phyloP scores from a whole-genome alignment of 2,329 filamentous ascomycete species.

The Thelonectria rubi region DNA sequence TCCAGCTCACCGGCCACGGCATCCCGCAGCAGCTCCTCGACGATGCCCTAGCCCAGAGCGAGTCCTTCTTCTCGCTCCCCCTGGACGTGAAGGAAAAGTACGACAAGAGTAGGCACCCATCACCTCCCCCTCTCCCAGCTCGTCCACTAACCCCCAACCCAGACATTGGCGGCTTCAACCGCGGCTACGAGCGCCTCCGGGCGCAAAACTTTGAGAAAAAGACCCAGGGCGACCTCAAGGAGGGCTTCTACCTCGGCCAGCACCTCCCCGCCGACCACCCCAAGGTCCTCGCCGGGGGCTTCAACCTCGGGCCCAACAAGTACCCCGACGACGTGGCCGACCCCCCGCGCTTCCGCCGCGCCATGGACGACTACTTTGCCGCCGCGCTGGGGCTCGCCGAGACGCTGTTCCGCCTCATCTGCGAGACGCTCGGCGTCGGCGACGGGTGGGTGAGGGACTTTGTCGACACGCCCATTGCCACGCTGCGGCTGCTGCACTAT shows the following conservation, averaged over 20 bases:
- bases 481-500: slow-evolving; percentile 23
- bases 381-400: slow-evolving; percentile 5
- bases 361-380: slow-evolving; percentile 8
- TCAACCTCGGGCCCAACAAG: slow-evolving; percentile 24
- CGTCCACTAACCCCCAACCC: background rate
- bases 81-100: slow-evolving; percentile 18
- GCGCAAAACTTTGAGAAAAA: slow-evolving; percentile 27
- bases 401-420: slow-evolving; percentile 11
- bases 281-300: slow-evolving; percentile 11
- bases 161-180: slow-evolving; percentile 12
- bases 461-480: slow-evolving; percentile 22
- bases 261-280: slow-evolving; percentile 17
- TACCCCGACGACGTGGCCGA: slow-evolving; percentile 17
- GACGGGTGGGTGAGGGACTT: slow-evolving; percentile 19
- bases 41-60: slow-evolving; percentile 4
- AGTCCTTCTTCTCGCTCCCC: slow-evolving; percentile 13
- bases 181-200: slow-evolving; percentile 23
- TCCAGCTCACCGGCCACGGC: slow-evolving; percentile 20
- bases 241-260: slow-evolving; percentile 19
- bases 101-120: slow-evolving; percentile 16
- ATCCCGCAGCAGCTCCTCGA: slow-evolving; percentile 17
- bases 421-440: slow-evolving; percentile 4
- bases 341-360: slow-evolving; percentile 2
- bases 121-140: too few relatives aligned
- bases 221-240: slow-evolving; percentile 20